These are phyloP conservation scores for Cutaneotrichosporon sp. DNA, from an alignment of 1,284 basidiomycete genomes.

Conservation along the genomic window DNA sequence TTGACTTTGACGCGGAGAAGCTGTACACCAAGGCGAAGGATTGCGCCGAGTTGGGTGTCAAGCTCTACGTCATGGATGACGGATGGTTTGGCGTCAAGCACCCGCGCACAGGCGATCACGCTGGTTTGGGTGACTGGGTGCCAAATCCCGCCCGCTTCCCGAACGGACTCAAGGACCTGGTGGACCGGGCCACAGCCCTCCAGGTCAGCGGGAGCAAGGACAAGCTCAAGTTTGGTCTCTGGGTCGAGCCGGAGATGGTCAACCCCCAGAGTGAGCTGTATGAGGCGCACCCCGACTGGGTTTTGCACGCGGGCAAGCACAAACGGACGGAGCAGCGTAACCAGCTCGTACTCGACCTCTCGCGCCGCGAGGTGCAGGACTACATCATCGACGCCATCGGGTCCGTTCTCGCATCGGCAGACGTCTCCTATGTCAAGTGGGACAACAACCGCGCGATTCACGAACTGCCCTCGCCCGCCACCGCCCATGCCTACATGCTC, in stretches of 20 bases:
- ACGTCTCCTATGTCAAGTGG: slow-evolving; percentile 45
- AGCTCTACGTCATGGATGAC: slow-evolving; percentile 45
- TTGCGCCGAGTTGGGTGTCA: slow-evolving; percentile 32
- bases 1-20: slow-evolving; percentile 33
- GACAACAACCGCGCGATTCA: slow-evolving; percentile 44
- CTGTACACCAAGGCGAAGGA: slow-evolving; percentile 31
- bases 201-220: neutral
- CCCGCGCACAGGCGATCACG: slow-evolving; percentile 30
- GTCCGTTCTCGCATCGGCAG: slow-evolving; percentile 26
- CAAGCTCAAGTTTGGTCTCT: slow-evolving; percentile 35
- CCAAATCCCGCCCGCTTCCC: slow-evolving; percentile 36
- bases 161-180: slow-evolving; percentile 29
- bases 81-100: slow-evolving; percentile 45
- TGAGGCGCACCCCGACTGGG: slow-evolving; percentile 42
- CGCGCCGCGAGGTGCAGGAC: slow-evolving; percentile 33
- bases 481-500: slow-evolving; percentile 36
- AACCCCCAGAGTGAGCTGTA: slow-evolving; percentile 37
- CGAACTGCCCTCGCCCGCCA: slow-evolving; percentile 33
- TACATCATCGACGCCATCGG: slow-evolving; percentile 34
- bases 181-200: slow-evolving; percentile 16
- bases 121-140: slow-evolving; percentile 42
- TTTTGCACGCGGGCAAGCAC: slow-evolving; percentile 26
- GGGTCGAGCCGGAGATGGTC: slow-evolving; percentile 49
- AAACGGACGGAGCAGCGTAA: slow-evolving; percentile 30
- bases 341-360: slow-evolving; percentile 42